Percentiles rank a stretch among this genome's conserved stretches.
Evolutionary conservation across 2,329 filamentous ascomycete species (phyloP).

Genomic region (Juglanconis juglandina): DNA sequence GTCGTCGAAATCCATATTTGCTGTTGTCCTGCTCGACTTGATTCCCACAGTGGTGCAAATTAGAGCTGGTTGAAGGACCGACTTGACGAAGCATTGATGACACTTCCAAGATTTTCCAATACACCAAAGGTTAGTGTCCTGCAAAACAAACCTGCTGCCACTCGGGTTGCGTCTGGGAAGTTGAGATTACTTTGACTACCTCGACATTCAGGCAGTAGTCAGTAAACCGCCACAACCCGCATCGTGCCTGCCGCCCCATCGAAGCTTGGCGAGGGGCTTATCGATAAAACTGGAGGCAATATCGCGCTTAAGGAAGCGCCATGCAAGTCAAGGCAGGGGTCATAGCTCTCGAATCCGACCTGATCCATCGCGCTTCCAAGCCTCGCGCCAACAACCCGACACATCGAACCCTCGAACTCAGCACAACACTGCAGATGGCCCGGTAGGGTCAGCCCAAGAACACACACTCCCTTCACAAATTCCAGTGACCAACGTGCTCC

Average conservation of each 20-base stretch:
- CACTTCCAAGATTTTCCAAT: too few species aligned
- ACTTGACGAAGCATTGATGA: not conserved
- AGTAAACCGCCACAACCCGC: too few species aligned
- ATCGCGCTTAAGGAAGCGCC: too few species aligned
- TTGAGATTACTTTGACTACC: too few species aligned
- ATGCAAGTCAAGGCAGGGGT: too few species aligned
- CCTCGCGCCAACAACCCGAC: not conserved
- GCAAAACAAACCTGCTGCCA: too few species aligned
- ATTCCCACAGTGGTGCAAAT: not conserved
- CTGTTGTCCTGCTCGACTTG: not conserved
- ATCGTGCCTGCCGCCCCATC: too few species aligned
- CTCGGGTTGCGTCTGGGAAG: too few species aligned
- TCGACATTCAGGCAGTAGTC: too few species aligned
- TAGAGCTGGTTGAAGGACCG: not conserved
- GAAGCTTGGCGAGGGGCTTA: not conserved
- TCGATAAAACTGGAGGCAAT: not conserved
- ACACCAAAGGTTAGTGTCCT: too few species aligned
- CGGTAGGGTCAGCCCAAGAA: not conserved
- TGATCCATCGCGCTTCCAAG: not conserved
- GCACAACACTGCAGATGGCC: not conserved
- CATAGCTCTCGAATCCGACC: not conserved
- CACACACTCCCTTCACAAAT: not conserved
- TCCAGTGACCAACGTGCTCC: not conserved
- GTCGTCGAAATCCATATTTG: slow-evolving; percentile 60
- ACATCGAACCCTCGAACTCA: not conserved